phyloP scores from a whole-genome alignment of 2,329 filamentous ascomycete species.

The Penicillium sp. region DNA sequence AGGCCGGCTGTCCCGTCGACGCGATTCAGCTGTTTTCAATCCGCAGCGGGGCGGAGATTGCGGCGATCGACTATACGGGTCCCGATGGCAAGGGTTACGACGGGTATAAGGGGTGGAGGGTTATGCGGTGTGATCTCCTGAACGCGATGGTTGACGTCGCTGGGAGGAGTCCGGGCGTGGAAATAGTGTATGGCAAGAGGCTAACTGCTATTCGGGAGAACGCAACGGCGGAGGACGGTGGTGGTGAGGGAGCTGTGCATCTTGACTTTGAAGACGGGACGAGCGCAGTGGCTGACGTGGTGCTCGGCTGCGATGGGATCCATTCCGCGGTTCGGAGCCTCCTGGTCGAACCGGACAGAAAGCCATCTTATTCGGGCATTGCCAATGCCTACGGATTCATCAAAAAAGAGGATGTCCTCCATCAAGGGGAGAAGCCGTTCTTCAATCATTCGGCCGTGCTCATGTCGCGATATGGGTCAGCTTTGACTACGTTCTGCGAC shows the following conservation, averaged over 20 bases:
- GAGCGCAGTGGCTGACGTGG: conserved; percentile 1
- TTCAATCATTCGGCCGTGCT: background rate
- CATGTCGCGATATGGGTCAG: background rate
- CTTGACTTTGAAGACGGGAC: background rate
- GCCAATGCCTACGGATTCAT: background rate
- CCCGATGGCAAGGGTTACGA: background rate
- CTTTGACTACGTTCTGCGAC: conserved; percentile 19
- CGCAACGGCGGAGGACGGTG: background rate
- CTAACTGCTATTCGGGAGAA: background rate
- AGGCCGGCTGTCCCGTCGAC: conserved; percentile 36
- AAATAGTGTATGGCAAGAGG: background rate
- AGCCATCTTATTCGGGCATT: conserved; percentile 1
- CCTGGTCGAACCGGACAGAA: background rate
- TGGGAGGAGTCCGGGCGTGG: background rate
- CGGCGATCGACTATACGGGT: background rate
- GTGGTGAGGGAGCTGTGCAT: background rate
- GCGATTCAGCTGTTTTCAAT: conserved; percentile 39
- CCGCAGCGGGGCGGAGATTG: conserved; percentile 37
- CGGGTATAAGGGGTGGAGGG: background rate
- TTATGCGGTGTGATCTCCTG: background rate
- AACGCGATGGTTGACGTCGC: background rate
- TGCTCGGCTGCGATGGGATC: conserved; percentile 9
- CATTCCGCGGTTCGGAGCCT: conserved; percentile 7
- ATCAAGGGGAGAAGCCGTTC: background rate
- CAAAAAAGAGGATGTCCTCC: background rate